These are phyloP conservation scores for Penicillium sp. DNA, from an alignment of 2,329 filamentous ascomycete genomes.

Conservation along the genomic window DNA sequence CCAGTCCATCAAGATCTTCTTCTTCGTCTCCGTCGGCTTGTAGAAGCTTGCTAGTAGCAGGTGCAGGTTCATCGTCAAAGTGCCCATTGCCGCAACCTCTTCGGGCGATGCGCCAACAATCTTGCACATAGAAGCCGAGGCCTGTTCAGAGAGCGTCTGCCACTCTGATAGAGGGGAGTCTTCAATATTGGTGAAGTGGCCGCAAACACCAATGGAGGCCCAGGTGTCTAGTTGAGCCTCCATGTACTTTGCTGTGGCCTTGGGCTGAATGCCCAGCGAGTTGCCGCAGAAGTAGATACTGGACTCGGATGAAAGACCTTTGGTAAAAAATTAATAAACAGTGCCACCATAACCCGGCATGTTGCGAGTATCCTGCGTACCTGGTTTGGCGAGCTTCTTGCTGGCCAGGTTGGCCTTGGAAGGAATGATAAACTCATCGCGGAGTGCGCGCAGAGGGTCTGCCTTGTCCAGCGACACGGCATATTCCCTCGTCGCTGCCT, in stretches of 20 bases:
- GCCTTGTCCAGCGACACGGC: conserved; percentile 58
- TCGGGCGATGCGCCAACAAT: conserved; percentile 70
- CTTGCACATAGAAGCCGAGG: conserved; percentile 67
- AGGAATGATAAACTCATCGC: conserved; percentile 75
- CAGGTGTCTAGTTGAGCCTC: conserved; percentile 77
- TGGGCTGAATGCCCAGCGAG: conserved; percentile 81
- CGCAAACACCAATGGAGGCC: conserved; percentile 78
- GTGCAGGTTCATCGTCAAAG: conserved; percentile 78
- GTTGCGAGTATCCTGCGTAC: conserved; percentile 18
- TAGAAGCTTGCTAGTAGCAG: conserved; percentile 82
- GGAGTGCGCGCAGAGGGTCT: conserved; percentile 62
- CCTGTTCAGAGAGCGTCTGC: conserved; percentile 76
- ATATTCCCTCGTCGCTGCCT: conserved; percentile 39
- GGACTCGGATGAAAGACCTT: conserved; percentile 40
- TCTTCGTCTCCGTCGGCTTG: conserved; percentile 61
- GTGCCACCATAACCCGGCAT: neutral
- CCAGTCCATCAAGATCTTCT: conserved; percentile 82
- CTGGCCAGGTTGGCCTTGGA: conserved; percentile 71
- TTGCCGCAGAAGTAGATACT: conserved; percentile 83
- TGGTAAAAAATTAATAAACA: conserved; percentile 12
- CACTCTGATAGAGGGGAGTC: conserved; percentile 70
- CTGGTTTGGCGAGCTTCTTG: conserved; percentile 55
- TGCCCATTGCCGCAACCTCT: conserved; percentile 86
- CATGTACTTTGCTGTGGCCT: conserved; percentile 64
- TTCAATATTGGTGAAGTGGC: conserved; percentile 72